phyloP scores from a whole-genome alignment of 2,329 filamentous ascomycete species.

The Hysterium pulicare region DNA sequence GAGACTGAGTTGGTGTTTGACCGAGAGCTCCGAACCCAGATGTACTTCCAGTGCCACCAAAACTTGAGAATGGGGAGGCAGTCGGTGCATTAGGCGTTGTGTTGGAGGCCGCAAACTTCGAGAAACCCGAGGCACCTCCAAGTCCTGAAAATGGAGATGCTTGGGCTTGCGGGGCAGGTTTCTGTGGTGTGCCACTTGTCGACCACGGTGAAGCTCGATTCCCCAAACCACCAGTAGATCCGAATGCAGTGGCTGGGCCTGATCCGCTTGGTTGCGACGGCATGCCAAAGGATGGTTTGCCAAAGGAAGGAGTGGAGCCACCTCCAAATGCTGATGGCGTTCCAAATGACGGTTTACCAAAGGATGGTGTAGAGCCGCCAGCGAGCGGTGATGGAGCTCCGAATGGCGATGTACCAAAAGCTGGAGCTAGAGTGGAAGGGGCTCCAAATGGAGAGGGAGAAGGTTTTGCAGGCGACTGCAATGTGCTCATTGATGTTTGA shows the following conservation, averaged over 20 bases:
- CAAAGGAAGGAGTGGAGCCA: constrained; percentile 3
- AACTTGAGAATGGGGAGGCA: constrained; percentile 30
- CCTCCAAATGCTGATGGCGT: constrained; percentile 8
- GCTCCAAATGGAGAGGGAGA: constrained; percentile 20
- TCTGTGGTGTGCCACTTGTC: constrained; percentile 20
- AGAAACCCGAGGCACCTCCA: constrained; percentile 28
- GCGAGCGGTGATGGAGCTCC: constrained; percentile 3
- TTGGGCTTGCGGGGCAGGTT: constrained; percentile 14
- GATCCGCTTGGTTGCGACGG: background rate
- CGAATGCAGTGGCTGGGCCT: constrained; percentile 17
- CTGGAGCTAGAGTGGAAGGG: constrained; percentile 16
- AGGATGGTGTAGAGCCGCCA: constrained; percentile 19
- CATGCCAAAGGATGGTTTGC: constrained; percentile 3
- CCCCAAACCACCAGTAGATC: constrained; percentile 17
- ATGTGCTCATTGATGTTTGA: background rate
- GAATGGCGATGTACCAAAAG: constrained; percentile 22
- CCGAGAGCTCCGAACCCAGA: constrained; percentile 32
- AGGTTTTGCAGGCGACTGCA: constrained; percentile 1
- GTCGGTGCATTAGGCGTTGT: constrained; percentile 8
- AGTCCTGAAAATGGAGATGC: constrained; percentile 33
- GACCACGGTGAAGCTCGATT: constrained; percentile 15
- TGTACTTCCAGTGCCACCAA: constrained; percentile 12
- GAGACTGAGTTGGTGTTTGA: constrained; percentile 24
- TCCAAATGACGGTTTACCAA: constrained; percentile 26
- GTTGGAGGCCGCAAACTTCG: constrained; percentile 27